phyloP scores from a whole-genome alignment of 2,329 filamentous ascomycete genomes.

The Huntiella abstrusa region DNA sequence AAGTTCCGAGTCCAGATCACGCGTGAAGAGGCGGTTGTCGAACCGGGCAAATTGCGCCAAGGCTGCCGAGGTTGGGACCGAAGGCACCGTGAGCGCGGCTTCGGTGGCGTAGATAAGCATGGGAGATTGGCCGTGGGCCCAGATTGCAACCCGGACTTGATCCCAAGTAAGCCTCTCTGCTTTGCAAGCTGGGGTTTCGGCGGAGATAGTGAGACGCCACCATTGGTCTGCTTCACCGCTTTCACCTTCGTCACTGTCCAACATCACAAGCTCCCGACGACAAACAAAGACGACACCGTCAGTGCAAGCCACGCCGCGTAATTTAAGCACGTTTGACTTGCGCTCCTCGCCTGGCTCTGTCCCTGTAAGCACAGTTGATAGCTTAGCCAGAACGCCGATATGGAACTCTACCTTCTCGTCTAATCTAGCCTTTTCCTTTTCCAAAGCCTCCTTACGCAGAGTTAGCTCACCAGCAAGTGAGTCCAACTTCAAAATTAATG shows the following conservation, averaged over 20 bases:
- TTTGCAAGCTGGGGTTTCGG: conserved; percentile 24
- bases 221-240: conserved; percentile 27
- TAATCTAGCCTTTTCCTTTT: neutral
- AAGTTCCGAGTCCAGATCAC: conserved; percentile 24
- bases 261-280: conserved; percentile 23
- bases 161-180: conserved; percentile 31
- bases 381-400: neutral
- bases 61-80: conserved; percentile 20
- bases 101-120: conserved; percentile 36
- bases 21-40: conserved; percentile 33
- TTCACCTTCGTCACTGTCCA: conserved; percentile 21
- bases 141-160: conserved; percentile 26
- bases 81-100: conserved; percentile 22
- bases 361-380: neutral
- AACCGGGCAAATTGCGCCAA: conserved; percentile 28
- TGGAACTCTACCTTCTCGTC: neutral
- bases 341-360: neutral
- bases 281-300: conserved; percentile 32
- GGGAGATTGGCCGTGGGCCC: conserved; percentile 25
- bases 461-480: neutral
- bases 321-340: conserved; percentile 25
- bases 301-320: conserved; percentile 32
- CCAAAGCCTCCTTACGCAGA: neutral
- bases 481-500: conserved; percentile 11
- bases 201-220: conserved; percentile 32